phyloP scores from a whole-genome alignment of 306 rosid species.

The Fragaria ananassa region DNA sequence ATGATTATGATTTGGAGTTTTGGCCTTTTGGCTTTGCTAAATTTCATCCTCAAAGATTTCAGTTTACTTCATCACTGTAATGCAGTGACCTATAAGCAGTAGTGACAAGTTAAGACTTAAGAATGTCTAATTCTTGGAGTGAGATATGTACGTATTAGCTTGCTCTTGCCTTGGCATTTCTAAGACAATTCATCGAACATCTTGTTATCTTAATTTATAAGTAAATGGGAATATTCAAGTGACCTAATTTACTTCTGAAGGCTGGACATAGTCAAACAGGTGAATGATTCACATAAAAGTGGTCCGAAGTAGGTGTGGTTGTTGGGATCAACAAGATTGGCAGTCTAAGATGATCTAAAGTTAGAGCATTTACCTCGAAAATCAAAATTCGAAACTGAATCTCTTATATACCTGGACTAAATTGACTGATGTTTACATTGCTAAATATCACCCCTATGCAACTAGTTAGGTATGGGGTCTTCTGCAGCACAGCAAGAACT shows the following conservation, averaged over 20 bases:
- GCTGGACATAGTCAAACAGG: background rate
- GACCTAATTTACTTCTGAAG: background rate
- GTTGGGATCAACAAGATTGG: background rate
- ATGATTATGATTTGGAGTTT: background rate
- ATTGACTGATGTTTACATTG: background rate
- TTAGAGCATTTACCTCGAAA: background rate
- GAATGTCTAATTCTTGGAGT: background rate
- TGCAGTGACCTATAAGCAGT: background rate
- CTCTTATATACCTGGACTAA: background rate
- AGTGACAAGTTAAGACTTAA: background rate
- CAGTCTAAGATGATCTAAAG: background rate
- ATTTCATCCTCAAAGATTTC: background rate
- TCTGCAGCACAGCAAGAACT: constrained; percentile 1
- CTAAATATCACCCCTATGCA: background rate
- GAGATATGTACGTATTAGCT: background rate
- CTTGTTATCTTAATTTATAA: background rate
- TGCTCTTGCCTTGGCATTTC: background rate
- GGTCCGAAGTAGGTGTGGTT: background rate
- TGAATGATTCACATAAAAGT: background rate
- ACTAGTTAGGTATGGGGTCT: background rate
- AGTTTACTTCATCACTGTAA: background rate
- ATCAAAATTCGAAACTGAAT: background rate
- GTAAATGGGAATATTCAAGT: background rate
- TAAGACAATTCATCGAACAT: background rate
- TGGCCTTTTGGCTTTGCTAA: background rate